These are phyloP conservation scores for Trichopus zeylanicus DNA, from an alignment of 116 monocot genomes.

Conservation along the genomic window DNA sequence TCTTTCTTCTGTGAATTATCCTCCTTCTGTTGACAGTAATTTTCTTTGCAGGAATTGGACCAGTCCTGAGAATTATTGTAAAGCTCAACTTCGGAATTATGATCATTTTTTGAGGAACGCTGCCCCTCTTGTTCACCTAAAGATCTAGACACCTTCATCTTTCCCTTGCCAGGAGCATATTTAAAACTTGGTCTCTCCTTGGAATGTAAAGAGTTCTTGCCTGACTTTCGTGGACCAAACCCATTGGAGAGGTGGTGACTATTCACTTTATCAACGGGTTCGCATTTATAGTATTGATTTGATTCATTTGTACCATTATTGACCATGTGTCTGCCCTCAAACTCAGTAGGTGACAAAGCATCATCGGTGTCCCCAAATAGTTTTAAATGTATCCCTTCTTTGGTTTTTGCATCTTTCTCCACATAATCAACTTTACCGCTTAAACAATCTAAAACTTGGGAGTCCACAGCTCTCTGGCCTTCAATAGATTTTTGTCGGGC, in stretches of 20 bases:
- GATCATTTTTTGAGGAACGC: too few relatives aligned
- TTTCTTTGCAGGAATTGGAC: conserved; percentile 10
- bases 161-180: conserved; percentile 14
- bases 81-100: conserved; percentile 5
- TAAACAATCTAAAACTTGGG: conserved; percentile 14
- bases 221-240: conserved; percentile 17
- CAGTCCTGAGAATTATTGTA: conserved; percentile 7
- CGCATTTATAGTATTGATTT: conserved; percentile 5
- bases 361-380: conserved; percentile 18
- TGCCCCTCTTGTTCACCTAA: conserved; percentile 16
- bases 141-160: conserved; percentile 14
- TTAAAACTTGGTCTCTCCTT: conserved; percentile 27
- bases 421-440: conserved; percentile 12
- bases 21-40: conserved; percentile 15
- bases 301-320: conserved; percentile 7
- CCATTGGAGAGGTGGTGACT: conserved; percentile 7
- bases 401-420: conserved; percentile 17
- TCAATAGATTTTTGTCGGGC: conserved; percentile 18
- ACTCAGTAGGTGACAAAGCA: conserved; percentile 19
- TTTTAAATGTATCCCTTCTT: conserved; percentile 17
- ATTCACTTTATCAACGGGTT: conserved; percentile 14
- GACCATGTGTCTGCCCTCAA: conserved; percentile 12
- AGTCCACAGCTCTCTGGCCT: conserved; percentile 17
- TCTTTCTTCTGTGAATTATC: conserved; percentile 18
- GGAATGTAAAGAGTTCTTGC: conserved; percentile 21